Conservation (phyloP, 2,329 filamentous ascomycete species). For the Paracoccidioides lutzii region DNA sequence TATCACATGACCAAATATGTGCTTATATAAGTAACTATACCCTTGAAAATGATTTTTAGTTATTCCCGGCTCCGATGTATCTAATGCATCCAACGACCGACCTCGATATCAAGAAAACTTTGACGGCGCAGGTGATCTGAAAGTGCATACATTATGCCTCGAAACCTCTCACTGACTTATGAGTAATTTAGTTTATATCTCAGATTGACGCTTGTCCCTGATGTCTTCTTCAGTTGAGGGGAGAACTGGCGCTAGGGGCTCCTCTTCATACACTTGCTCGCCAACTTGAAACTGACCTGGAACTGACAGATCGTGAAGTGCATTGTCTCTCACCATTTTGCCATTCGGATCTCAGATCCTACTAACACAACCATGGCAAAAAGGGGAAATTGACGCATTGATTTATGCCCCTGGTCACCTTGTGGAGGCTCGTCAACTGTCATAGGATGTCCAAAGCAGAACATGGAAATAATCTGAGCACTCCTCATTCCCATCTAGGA, state of each 20-base stretch:
- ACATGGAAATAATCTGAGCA: not conserved
- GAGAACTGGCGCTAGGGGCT: not conserved
- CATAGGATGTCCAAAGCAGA: not conserved
- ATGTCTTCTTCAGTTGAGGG: not conserved
- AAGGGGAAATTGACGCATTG: not conserved
- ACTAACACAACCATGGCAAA: not conserved
- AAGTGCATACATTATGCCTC: too few species aligned
- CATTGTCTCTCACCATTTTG: not conserved
- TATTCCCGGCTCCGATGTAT: too few species aligned
- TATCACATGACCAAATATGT: too few species aligned
- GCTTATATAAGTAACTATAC: too few species aligned
- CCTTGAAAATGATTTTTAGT: too few species aligned
- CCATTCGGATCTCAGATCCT: not conserved
- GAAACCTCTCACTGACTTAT: too few species aligned
- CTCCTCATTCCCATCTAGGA: not conserved
- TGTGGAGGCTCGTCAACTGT: not conserved
- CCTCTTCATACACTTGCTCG: not conserved
- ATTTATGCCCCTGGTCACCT: not conserved
- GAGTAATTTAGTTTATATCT: not conserved
- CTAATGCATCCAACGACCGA: too few species aligned
- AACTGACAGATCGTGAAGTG: not conserved
- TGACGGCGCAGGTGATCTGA: not conserved
- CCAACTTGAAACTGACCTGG: conserved; percentile 1
- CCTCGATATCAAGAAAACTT: not conserved
- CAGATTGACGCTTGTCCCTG: not conserved